Percentiles rank a stretch among this genome's conserved stretches.
Evolutionary conservation across 208 protist species (phyloP).

Genomic region (Wallacemonas sp.): DNA sequence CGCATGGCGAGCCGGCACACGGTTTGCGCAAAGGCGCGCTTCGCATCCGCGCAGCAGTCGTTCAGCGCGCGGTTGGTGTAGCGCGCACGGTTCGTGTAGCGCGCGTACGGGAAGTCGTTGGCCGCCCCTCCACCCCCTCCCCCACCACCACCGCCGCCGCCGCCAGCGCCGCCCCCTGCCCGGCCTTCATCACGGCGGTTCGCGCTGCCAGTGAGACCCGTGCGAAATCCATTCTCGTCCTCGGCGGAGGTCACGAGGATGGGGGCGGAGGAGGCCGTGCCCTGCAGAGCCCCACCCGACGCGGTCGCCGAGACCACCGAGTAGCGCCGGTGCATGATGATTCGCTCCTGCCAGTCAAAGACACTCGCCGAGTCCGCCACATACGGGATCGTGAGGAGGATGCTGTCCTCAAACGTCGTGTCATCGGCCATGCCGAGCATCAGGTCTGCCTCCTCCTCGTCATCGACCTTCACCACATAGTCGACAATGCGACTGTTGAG

Average conservation of each 20-base stretch:
- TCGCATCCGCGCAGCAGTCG: conserved; percentile 80
- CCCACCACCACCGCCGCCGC: background rate
- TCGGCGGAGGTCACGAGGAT: background rate
- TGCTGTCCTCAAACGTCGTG: conserved; percentile 65
- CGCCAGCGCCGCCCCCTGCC: conserved; percentile 6
- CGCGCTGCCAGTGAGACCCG: too few relatives aligned
- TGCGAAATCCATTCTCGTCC: background rate
- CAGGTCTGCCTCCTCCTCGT: conserved; percentile 89
- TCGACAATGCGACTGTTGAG: conserved; percentile 33
- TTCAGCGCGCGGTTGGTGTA: conserved; percentile 63
- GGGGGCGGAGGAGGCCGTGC: conserved; percentile 8
- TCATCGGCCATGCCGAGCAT: conserved; percentile 72
- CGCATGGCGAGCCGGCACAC: conserved; percentile 72
- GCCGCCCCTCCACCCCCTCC: background rate
- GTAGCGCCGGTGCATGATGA: conserved; percentile 75
- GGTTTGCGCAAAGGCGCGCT: conserved; percentile 70
- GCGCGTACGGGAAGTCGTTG: background rate
- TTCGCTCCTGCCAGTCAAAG: conserved; percentile 66
- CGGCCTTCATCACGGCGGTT: background rate
- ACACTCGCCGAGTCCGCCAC: conserved; percentile 64
- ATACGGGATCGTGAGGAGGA: conserved; percentile 85
- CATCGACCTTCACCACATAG: conserved; percentile 86
- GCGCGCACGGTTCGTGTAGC: conserved; percentile 23
- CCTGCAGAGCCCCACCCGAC: background rate
- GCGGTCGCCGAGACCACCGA: conserved; percentile 21